A percentile compares a stretch with the other conserved stretches of the same genome.
Conservation (phyloP, 306 rosid genomes). For the Pterocarpus santalinus region DNA sequence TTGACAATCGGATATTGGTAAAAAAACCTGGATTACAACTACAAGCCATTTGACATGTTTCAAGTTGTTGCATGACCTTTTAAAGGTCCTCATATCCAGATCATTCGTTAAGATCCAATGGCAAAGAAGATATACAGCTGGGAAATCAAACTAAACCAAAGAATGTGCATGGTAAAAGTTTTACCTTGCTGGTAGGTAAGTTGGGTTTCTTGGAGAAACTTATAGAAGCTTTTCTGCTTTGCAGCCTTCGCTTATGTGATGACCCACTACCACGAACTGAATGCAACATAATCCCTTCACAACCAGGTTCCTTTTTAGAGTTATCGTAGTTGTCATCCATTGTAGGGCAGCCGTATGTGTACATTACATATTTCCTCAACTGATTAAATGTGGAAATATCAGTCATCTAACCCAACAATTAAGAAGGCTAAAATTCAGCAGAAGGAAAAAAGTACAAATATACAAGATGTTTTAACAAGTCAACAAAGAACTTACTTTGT, state of each 20-base stretch:
- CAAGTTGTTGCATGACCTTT: neutral
- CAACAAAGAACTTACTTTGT: constrained; percentile 69
- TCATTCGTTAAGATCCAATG: constrained; percentile 12
- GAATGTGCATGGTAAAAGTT: constrained; percentile 30
- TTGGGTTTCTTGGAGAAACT: constrained; percentile 55
- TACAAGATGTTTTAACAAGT: constrained; percentile 15
- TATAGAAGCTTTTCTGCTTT: constrained; percentile 53
- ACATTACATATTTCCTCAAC: constrained; percentile 97
- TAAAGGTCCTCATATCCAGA: neutral
- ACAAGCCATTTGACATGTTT: constrained; percentile 2
- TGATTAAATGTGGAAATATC: constrained; percentile 48
- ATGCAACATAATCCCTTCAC: constrained; percentile 59
- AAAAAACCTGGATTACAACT: constrained; percentile 8
- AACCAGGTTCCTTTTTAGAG: constrained; percentile 51
- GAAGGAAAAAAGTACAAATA: constrained; percentile 31
- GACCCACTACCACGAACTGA: constrained; percentile 58
- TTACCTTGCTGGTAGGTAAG: constrained; percentile 64
- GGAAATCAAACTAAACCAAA: constrained; percentile 21
- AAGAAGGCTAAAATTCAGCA: constrained; percentile 26
- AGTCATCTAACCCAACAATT: constrained; percentile 45
- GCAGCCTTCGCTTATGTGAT: constrained; percentile 58
- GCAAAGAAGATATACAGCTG: constrained; percentile 17
- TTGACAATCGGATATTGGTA: constrained; percentile 15
- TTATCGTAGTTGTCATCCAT: constrained; percentile 52
- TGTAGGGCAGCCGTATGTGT: constrained; percentile 70